Base-by-base conservation (phyloP, 2,329 filamentous ascomycete genomes). In the Pestalotiopsis sp. region DNA sequence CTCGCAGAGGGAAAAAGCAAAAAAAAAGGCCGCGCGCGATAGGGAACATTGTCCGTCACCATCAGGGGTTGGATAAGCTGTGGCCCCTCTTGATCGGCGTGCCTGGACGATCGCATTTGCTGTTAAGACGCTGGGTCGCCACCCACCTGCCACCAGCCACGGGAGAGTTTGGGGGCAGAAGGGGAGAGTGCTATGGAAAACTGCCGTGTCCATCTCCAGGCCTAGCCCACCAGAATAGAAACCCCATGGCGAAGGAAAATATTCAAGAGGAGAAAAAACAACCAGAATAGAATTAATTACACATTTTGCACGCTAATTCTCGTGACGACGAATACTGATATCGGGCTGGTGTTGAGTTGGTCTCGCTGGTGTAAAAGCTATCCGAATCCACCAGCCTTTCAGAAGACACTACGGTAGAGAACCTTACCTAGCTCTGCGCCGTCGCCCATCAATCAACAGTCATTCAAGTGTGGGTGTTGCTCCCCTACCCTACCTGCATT, bases 41-140 rank as follows among this genome's bases (percentile, higher is more conserved):
- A 64, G 61, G 61, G 36, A 23, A 20, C 14, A 56, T 41, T 27
- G n/a, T 20, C 31, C 56, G 20, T 39, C 31, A 36, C 64, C 36
- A 41, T 23, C 57, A 59, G 57, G 52, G 64, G 23, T 59, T 20
- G 64, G 64, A 66, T 66, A 66, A 66, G 64, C 52, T 27, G 64
- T 27, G 38, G n/a, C 61, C 61, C 64, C 52, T 66, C 64, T 56
- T 41, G 66, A 68, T 68, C 66, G 60, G 27, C 66, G 66, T 68
- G 57, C 66, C 66, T 68, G 66, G 66, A 64, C 60, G 66, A 68
- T 68, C 66, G 66, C 60, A 68, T 63, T 63, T 68, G 58, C 62
- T 41, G 59, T 57, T 23, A 41, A 64, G 41, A 52, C 39, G 39
- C 56, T 25, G 23, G 14, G 23, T 36, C 14, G 57, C 27, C 61